Base-by-base conservation (phyloP, 805 yeast genomes). In the Cyberlindnera euphorbiae region DNA sequence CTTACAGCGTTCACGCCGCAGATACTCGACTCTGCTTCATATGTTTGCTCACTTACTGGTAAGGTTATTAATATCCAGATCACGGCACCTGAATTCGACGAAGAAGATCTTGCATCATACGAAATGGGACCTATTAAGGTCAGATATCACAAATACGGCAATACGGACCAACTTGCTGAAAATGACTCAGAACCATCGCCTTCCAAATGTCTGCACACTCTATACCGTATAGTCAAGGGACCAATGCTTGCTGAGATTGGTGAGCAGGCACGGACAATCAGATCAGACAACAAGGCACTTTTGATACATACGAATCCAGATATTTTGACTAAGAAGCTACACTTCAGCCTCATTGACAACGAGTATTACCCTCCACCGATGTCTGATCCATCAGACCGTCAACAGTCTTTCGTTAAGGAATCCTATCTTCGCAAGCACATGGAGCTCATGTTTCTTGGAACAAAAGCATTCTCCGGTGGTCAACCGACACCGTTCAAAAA, bases 201-300 rank as follows among this genome's bases (percentile, higher is more conserved):
- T 3, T 55, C 71, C 0, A 73, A 70, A 29, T 81, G 94, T 47
- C 62, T 82, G 16, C 63, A 64, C 32, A 80, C 86, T 0, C 50
- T 86, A 13, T 67, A 72, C 46, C 77, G 75, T 42, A 80, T 82
- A 8, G 60, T 85, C 31, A 74, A 67, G 44, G 89, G 87, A 2
- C 90, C 95, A 0, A 56, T 86, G 16, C 54, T 64, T 8, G 55
- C 69, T 17, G 57, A 53, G 2, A 60, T 69, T 3, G 60, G 56
- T 3, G 71, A 67, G 5, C 73, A 71, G 9, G 58, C 66, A 3
- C 79, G 74, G 49, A 75, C 82, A 0, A 78, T 87, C 26, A 65
- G 69, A 41, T 56, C 74, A 4, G 55, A 60, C n/a, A 71, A 71
- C 41, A 64, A 75, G 12, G 61, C 69, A 2, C 58, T 82, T 39